Base-by-base conservation (phyloP, 2,329 filamentous ascomycete genomes). In the Xylaria sp. region DNA sequence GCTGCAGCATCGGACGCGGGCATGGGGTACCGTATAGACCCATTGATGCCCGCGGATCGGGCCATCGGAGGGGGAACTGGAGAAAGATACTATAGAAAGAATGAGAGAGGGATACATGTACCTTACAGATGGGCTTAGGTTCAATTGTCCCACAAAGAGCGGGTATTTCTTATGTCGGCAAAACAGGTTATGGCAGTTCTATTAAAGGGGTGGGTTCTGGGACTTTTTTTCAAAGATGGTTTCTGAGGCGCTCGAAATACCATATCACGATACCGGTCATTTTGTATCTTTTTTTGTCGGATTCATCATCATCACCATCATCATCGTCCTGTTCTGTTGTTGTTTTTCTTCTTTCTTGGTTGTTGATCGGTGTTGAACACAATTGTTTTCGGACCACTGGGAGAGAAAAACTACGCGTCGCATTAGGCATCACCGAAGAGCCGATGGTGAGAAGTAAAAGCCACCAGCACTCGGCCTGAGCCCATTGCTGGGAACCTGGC, bases 21-120 rank as follows among this genome's bases (percentile, higher is more conserved):
- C 73, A 75, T 83, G 71, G 78, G 85, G 76, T 65, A 74, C 75
- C 76, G 75, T 78, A 72, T 84, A 60, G 32, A 20, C 41, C 50
- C 34, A 32, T 32, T 18, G 52, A 32, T 36, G 23, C 61, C 61
- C 57, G 57, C 53, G 55, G 36, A 60, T 41, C 25, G 55, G 59
- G 59, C 39, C 45, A 63, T 41, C 50, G 55, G 34, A 39, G 23
- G 34, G 23, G 34, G 34, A 12, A 32, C 36, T 41, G 32, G n/a
- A 32, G 23, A 8, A 18, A 10, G 43, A 28, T 53, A 9, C 36
- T 13, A 68, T 34, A 52, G 25, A 46, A 20, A 60, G 63, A 72
- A 39, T 66, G 67, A 65, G 67, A 66, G 66, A 66, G 34, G 34
- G 30, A 46, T 50, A 52, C 23, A 55, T 66, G 56, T 60, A 57